phyloP scores from a whole-genome alignment of 495 filamentous ascomycete genomes.

The Evansstolkia leycettana region DNA sequence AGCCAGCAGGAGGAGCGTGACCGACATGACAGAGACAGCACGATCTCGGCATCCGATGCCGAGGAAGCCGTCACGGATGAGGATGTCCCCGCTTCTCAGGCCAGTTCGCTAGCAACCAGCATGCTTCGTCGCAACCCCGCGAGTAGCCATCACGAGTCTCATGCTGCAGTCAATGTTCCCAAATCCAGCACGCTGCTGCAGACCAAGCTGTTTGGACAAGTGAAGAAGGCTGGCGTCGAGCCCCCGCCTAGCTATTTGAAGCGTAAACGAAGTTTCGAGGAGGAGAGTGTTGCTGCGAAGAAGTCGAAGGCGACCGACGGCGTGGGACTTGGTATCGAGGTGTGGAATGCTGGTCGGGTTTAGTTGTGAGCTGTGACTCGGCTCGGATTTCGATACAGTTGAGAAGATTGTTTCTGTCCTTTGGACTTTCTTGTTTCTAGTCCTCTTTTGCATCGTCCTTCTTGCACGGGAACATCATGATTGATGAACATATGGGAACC shows the following conservation, averaged over 20 bases:
- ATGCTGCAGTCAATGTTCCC: conserved; percentile 12
- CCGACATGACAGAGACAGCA: conserved; percentile 69
- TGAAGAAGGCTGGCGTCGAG: conserved; percentile 44
- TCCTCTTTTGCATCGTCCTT: background rate
- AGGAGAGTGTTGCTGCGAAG: conserved; percentile 38
- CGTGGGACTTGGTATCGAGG: conserved; percentile 54
- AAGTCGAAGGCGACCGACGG: conserved; percentile 41
- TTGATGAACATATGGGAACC: background rate
- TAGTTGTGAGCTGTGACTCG: background rate
- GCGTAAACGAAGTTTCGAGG: conserved; percentile 43
- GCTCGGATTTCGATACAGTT: no score
- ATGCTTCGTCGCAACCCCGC: conserved; percentile 36
- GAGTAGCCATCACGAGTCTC: conserved; percentile 10
- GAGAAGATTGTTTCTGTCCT: no score
- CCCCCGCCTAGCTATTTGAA: conserved; percentile 32
- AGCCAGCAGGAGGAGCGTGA: conserved; percentile 17
- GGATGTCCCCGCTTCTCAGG: conserved; percentile 40
- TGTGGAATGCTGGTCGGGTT: conserved; percentile 14
- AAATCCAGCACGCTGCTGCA: conserved; percentile 40
- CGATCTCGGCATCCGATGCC: conserved; percentile 72
- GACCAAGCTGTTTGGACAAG: conserved; percentile 55
- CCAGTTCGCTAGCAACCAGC: conserved; percentile 35
- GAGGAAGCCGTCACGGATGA: conserved; percentile 48
- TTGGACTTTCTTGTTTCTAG: background rate
- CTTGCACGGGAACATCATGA: background rate